Conservation (phyloP, 2,329 filamentous ascomycete species). For the Aspergillus brunneoviolaceus region DNA sequence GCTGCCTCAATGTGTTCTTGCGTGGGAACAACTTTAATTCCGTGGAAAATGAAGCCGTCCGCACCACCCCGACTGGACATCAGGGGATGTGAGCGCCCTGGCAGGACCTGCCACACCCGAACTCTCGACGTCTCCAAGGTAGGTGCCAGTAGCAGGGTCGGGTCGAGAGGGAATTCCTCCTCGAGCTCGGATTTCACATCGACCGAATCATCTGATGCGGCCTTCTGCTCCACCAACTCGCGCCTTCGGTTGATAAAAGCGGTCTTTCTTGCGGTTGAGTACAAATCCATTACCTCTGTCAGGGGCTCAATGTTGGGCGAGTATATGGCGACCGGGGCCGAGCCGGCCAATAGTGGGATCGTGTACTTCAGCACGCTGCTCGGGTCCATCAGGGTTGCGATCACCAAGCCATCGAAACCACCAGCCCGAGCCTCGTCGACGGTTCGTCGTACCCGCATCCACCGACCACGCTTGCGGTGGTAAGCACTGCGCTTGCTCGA, state of each 20-base stretch:
- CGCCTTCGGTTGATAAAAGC: slow-evolving; percentile 59
- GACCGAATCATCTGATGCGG: slow-evolving; percentile 9
- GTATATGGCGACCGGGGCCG: slow-evolving; percentile 83
- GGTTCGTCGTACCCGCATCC: slow-evolving; percentile 68
- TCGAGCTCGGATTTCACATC: slow-evolving; percentile 26
- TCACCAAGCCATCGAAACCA: slow-evolving; percentile 77
- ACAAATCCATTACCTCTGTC: slow-evolving; percentile 74
- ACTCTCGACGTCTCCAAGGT: slow-evolving; percentile 78
- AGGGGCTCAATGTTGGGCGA: slow-evolving; percentile 77
- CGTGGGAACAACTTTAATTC: slow-evolving; percentile 74
- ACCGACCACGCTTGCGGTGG: slow-evolving; percentile 83
- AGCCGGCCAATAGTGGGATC: slow-evolving; percentile 78
- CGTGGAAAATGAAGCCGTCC: slow-evolving; percentile 88
- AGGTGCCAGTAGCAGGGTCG: slow-evolving; percentile 75
- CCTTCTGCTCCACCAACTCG: slow-evolving; percentile 24
- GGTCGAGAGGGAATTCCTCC: slow-evolving; percentile 85
- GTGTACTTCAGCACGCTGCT: slow-evolving; percentile 70
- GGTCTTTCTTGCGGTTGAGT: slow-evolving; percentile 74
- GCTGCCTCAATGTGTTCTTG: slow-evolving; percentile 78
- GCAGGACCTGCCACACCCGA: slow-evolving; percentile 84
- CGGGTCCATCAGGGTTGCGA: slow-evolving; percentile 80
- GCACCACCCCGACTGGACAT: slow-evolving; percentile 88
- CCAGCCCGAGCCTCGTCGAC: slow-evolving; percentile 74
- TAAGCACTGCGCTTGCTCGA: slow-evolving; percentile 79
- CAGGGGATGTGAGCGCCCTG: slow-evolving; percentile 84